These are phyloP conservation scores for Ceratobasidium sp. DNA, from an alignment of 1,284 basidiomycete genomes.

Conservation along the genomic window DNA sequence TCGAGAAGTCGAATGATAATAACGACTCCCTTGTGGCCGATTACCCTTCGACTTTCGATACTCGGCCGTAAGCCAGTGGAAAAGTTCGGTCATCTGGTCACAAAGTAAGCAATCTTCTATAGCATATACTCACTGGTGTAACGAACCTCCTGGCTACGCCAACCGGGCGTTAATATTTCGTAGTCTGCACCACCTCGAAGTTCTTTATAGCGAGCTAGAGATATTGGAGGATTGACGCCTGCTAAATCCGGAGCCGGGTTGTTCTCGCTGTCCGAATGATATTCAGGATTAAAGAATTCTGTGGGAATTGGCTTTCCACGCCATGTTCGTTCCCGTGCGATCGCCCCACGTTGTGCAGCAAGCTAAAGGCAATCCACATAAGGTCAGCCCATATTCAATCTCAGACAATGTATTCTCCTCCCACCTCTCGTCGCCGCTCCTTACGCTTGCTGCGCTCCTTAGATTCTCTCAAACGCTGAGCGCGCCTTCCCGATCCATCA, in stretches of 20 bases:
- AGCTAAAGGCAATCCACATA: constrained; percentile 16
- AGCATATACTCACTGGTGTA: not conserved
- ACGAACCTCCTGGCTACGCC: constrained; percentile 27
- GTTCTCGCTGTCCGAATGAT: constrained; percentile 25
- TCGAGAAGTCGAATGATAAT: constrained; percentile 11
- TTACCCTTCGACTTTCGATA: constrained; percentile 20
- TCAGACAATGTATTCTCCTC: no score
- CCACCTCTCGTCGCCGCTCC: constrained; percentile 12
- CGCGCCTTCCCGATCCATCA: constrained; percentile 5
- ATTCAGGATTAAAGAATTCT: constrained; percentile 17
- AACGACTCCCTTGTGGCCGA: constrained; percentile 15
- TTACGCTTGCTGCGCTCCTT: constrained; percentile 12
- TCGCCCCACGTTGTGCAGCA: not conserved
- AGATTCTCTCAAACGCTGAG: constrained; percentile 1
- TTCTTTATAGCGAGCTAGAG: not conserved
- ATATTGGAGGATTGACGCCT: not conserved
- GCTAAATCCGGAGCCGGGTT: constrained; percentile 11
- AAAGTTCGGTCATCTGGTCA: constrained; percentile 25
- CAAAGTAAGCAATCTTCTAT: not conserved
- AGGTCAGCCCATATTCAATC: not conserved
- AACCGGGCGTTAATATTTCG: constrained; percentile 24
- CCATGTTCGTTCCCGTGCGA: constrained; percentile 14
- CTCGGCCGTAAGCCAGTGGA: constrained; percentile 20
- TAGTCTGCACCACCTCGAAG: constrained; percentile 11
- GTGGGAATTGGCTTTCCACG: constrained; percentile 17